Base-by-base conservation (phyloP, 192 early-diverging fungal species). In the Linnemannia zychae region DNA sequence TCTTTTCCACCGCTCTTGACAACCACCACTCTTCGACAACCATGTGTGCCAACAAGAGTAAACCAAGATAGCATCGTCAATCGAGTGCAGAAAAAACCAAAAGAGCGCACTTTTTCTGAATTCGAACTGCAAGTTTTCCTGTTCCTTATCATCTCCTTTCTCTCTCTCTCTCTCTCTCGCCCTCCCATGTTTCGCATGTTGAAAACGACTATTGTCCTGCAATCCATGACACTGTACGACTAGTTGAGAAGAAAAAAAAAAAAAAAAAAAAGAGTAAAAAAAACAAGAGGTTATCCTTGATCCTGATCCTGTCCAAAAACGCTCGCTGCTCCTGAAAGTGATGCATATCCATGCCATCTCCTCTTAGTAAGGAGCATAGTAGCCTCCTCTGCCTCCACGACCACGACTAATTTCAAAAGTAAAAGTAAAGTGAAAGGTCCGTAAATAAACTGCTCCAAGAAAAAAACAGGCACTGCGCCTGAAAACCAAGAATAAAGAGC, bases 371-470 rank as follows among this genome's bases (percentile, higher is more conserved):
- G 87, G 87, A 28, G 87, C 68, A 75, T 75, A 87, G 66, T 76
- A 85, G 9, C 81, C 88, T 66, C 88, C 88, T 50, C 88, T 80
- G 33, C 86, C 86, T 9, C 86, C 78, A 22, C 88, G 76, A 71
- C 65, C 53, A 52, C 79, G 46, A 67, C 60, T 76, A 72, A 18
- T 49, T n/a, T 76, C 18, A 37, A 50, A 36, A 5, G 18, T 24
- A 50, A 20, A 63, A 65, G 7, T 31, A 36, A 52, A 20, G 20
- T 22, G 28, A 47, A 7, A 67, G 40, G 3, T 9, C 9, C 4
- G 40, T 52, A 22, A 72, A 1, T 22, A 7, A 24, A 48, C 40
- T 24, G 46, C 34, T 2, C 44, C 40, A 20, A 13, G 16, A 4
- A 67, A 20, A 15, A 3, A 44, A 44, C 9, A 44, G 40, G 40